Evolutionary conservation across 495 filamentous ascomycete species (phyloP).

Genomic region (Penicillium roqueforti): DNA sequence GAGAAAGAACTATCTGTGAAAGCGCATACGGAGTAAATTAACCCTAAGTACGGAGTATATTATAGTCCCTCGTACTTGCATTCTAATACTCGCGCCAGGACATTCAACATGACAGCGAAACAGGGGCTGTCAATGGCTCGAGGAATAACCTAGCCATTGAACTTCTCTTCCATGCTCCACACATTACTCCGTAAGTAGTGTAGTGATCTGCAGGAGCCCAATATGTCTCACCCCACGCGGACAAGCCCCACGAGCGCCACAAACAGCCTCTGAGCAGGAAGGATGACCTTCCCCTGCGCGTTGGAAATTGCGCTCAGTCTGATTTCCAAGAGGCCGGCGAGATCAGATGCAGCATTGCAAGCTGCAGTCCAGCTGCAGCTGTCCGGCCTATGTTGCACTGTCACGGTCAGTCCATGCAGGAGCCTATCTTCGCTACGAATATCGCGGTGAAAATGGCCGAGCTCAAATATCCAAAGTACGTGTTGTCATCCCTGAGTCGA

Average conservation of each 20-base stretch:
- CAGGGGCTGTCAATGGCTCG: background rate
- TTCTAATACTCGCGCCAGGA: too few species aligned
- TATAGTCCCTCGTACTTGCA: too few species aligned
- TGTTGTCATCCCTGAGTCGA: background rate
- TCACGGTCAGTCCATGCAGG: background rate
- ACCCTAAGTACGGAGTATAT: too few species aligned
- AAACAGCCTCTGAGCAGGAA: background rate
- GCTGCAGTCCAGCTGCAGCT: slow-evolving; percentile 3
- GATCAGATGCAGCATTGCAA: slow-evolving; percentile 7
- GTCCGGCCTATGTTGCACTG: background rate
- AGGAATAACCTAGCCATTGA: background rate
- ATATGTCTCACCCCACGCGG: slow-evolving; percentile 9
- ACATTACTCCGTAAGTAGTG: slow-evolving; percentile 1
- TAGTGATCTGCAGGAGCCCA: background rate
- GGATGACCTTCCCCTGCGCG: background rate
- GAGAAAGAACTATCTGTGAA: background rate
- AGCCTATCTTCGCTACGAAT: background rate
- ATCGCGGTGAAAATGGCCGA: background rate
- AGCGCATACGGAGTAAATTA: too few species aligned
- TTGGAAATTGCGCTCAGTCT: slow-evolving; percentile 12
- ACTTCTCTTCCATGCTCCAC: slow-evolving; percentile 8
- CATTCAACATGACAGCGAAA: too few species aligned
- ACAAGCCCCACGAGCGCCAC: background rate
- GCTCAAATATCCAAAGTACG: background rate
- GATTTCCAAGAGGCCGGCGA: slow-evolving; percentile 16